phyloP scores from a whole-genome alignment of 2,329 filamentous ascomycete species.

The Stemphylium vesicarium region DNA sequence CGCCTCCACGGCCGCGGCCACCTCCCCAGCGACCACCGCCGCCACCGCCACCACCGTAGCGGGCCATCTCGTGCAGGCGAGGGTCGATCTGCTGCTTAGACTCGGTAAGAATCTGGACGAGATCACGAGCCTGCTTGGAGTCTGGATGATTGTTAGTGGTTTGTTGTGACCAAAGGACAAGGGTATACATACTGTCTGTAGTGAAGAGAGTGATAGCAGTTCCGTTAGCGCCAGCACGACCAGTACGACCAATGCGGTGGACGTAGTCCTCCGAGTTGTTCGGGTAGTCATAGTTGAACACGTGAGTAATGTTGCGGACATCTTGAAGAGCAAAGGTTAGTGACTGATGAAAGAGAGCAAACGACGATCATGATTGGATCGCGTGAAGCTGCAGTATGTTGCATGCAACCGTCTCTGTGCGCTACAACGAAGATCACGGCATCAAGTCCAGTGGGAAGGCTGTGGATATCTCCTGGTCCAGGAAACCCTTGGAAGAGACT shows the following conservation, averaged over 20 bases:
- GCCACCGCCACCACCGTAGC: constrained; percentile 85
- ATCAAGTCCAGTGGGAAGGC: constrained; percentile 55
- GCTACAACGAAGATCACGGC: constrained; percentile 54
- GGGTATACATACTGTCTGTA: constrained; percentile 84
- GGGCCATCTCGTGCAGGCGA: constrained; percentile 91
- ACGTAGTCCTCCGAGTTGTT: constrained; percentile 82
- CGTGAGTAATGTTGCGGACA: constrained; percentile 99
- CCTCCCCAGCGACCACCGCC: constrained; percentile 72
- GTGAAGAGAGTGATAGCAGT: constrained; percentile 99
- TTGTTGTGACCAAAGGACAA: neutral
- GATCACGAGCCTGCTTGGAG: constrained; percentile 80
- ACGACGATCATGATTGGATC: constrained; percentile 62
- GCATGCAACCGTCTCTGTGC: constrained; percentile 64
- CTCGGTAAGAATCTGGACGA: constrained; percentile 89
- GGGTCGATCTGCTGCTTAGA: constrained; percentile 99
- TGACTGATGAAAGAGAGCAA: constrained; percentile 59
- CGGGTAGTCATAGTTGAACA: constrained; percentile 99
- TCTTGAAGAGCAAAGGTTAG: constrained; percentile 90
- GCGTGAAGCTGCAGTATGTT: constrained; percentile 63
- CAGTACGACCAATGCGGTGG: constrained; percentile 72
- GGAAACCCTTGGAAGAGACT: constrained; percentile 72
- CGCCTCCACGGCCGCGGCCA: constrained; percentile 71
- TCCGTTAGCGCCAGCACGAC: constrained; percentile 81
- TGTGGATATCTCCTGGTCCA: constrained; percentile 67
- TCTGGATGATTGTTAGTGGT: constrained; percentile 50